Base-by-base conservation (phyloP, 306 rosid species). In the Astragalus membranaceus region DNA sequence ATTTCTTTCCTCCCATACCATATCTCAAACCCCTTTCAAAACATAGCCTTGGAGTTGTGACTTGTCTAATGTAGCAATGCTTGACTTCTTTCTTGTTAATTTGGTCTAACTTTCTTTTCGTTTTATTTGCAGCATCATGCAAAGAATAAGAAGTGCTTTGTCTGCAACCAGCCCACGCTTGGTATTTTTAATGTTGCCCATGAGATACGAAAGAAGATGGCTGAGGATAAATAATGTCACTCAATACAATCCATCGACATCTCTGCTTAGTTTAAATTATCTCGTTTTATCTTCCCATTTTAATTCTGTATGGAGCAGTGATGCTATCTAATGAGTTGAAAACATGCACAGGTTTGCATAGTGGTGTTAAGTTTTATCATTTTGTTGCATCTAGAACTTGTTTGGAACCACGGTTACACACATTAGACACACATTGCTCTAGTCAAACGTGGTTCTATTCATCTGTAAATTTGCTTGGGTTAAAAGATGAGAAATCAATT, bases 121-220 rank as follows among this genome's bases (percentile, higher is more conserved):
- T 70, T 67, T 70, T 30, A 39, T 75, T 77, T 48, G 23, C 95
- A 83, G 89, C 95, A 86, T 80, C 94, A 92, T 72, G 29, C 88
- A 6, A 92, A 85, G 86, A 89, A 89, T 77, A 92, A 89, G 85
- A 92, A 87, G 72, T 92, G 92, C 78, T 87, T 84, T 63, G 92
- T 89, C 61, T 92, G 94, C 88, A 82, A 92, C 82, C 77, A 85
- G 73, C 96, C 96, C 32, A 88, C 88, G 0, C 88, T 81, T 10
- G 95, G 95, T 37, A 86, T 81, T 69, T 90, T 88, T 71, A 85
- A 89, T 66, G 74, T 91, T 35, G 92, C 92, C 55, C 92, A 83
- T 1, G 91, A 82, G 82, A 83, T 84, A 72, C 78, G 84, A 69
- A 89, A 78, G 77, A 87, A 32, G 81, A 79, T 81, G 73, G 76